Evolutionary conservation across 345 rosid species (phyloP), one percentile per base, ranked within the genome.

Genomic region (Heritiera fomes): DNA sequence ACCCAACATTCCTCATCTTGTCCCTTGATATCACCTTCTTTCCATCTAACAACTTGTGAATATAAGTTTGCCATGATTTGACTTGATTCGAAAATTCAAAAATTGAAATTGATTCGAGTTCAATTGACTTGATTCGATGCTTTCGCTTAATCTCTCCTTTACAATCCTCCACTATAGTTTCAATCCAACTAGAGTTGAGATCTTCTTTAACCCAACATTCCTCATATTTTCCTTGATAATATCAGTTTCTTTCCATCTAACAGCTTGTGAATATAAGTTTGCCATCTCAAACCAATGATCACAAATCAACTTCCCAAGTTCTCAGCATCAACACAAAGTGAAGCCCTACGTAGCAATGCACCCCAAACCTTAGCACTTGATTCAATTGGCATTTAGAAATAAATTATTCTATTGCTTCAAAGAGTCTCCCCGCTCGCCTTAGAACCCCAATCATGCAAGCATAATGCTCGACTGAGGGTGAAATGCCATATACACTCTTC

Each of bases 301-400:
- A 83, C 84, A 91, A 72, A 87, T 89, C 1, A 88, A 84, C 80
- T 80, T 83, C 52, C 93, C 91, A 45, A 93, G 87, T 79, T 93
- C 94, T 93, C 94, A 71, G 88, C 87, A 80, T 95, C 89, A 64
- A 90, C 88, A 9, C 85, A 76, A 80, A 91, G 86, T 8, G 89
- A 89, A 75, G 98, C 97, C 59, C 98, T 97, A 70, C 88, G 85
- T 68, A 91, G 90, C 89, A 95, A 84, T 64, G 95, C 92, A 67
- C 98, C 98, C 97, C 97, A 93, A 75, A 92, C 90, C 84, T 91
- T 87, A 50, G 93, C 91, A 73, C 77, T 89, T 74, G 95, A 95
- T 77, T 89, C 85, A 12, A 89, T 75, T 47, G 95, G 94, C 94
- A 93, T 93, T 77, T 84, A 53, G 81, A 78, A 72, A 93, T 85